A percentile compares a stretch with the other conserved stretches of the same genome.
Evolutionary conservation across 202 grass and related monocot species (phyloP).

Genomic region (Musa balbisiana): DNA sequence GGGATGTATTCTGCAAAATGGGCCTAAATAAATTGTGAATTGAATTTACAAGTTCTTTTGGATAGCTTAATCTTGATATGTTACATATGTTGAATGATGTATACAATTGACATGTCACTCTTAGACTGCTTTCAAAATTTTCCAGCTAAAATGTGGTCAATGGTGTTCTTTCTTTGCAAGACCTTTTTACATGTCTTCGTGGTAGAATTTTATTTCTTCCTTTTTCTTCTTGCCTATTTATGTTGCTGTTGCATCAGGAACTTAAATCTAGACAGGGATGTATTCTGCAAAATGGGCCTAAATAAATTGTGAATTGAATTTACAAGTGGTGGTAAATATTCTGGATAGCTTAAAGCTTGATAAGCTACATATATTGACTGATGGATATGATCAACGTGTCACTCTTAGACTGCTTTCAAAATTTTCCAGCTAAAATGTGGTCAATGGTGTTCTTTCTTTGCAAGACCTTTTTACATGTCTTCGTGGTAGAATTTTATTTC

Average conservation of each 20-base stretch:
- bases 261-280: conserved; percentile 8
- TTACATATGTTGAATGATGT: neutral
- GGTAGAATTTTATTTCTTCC: neutral
- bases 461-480: neutral
- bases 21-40: too few relatives aligned
- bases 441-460: neutral
- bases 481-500: neutral
- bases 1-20: conserved; percentile 1
- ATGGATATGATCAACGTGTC: too few relatives aligned
- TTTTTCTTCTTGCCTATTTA: conserved; percentile 1
- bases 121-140: neutral
- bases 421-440: neutral
- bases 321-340: neutral
- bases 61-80: neutral
- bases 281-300: neutral
- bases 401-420: neutral
- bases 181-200: neutral
- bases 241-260: conserved; percentile 10
- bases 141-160: neutral
- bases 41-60: too few relatives aligned
- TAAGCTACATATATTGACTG: neutral
- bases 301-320: neutral
- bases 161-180: neutral
- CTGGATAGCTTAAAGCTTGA: neutral
- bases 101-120: too few relatives aligned